Base-by-base conservation (phyloP, 805 yeast species). In the Lachancea nothofagi region DNA sequence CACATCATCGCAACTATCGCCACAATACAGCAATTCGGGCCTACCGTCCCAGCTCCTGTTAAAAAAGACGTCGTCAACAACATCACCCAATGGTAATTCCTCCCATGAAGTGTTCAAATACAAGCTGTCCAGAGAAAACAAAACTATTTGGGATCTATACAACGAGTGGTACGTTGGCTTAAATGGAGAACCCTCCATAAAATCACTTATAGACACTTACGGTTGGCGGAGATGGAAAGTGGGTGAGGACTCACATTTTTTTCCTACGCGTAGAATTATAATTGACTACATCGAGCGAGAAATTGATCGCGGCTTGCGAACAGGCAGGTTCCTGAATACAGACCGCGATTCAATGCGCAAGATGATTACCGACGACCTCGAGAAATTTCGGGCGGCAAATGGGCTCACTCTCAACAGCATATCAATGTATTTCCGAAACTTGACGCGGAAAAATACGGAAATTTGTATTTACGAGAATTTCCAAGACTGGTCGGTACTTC, bases 201-300 rank as follows among this genome's bases (percentile, higher is more conserved):
- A 54, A 25, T 50, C 49, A 14, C 37, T 62, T 34, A 62, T 62
- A 22, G 59, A 61, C 30, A 54, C 48, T 9, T 61, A 55, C 43
- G 67, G 67, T 5, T 58, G 57, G 55, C 51, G 67, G 36, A 51
- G 64, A 12, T 62, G 67, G 67, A 62, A 62, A 42, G 67, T 62
- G 3, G 54, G 56, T 24, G 65, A 61, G 7, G 67, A 62, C 43
- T 62, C 67, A 1, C 67, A 62, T 46, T 62, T 62, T 35, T 62
- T 62, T 30, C 67, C 67, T 4, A 62, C 65, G 7, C 52, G 67
- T 39, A 51, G 64, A 38, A 57, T 61, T n/a, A 61, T 62, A 12
- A 61, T 62, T 48, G 66, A 62, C 40, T 62, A 61, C 34, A 62
- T 62, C 30, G 67, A 62, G 39, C 53, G 54, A 19, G 67, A 62